Evolutionary conservation across 2,329 filamentous ascomycete genomes (phyloP).

Genomic region (Aspergillus sp.): DNA sequence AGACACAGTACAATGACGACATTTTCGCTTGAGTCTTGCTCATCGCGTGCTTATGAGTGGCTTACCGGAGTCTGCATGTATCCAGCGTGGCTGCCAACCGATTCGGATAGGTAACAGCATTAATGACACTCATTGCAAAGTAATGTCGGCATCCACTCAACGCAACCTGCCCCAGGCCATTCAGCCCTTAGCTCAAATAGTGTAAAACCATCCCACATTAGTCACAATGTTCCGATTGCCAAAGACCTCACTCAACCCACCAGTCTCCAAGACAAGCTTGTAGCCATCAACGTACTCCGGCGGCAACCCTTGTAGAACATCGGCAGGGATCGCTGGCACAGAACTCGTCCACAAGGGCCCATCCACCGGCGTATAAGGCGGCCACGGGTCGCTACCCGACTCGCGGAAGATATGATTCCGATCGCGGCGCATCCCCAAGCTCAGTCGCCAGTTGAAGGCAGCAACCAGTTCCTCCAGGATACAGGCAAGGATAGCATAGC

Average conservation of each 20-base stretch:
- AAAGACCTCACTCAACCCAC: slow-evolving; percentile 10
- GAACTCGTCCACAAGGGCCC: slow-evolving; percentile 13
- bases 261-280: slow-evolving; percentile 12
- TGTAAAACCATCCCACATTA: slow-evolving; percentile 15
- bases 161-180: not conserved
- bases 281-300: slow-evolving; percentile 4
- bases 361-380: slow-evolving; percentile 13
- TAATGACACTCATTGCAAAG: not conserved
- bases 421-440: slow-evolving; percentile 16
- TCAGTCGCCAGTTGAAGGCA: slow-evolving; percentile 19
- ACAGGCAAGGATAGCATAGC: slow-evolving; percentile 19
- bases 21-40: not conserved
- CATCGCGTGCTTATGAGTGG: not conserved
- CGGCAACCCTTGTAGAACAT: slow-evolving; percentile 4
- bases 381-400: slow-evolving; percentile 11
- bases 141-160: not conserved
- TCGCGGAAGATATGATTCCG: slow-evolving; percentile 17
- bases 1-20: slow-evolving; percentile 15
- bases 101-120: not conserved
- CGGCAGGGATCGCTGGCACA: slow-evolving; percentile 7
- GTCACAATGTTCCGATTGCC: slow-evolving; percentile 15
- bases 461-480: slow-evolving; percentile 15
- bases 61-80: slow-evolving; percentile 7
- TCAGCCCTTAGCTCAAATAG: slow-evolving; percentile 16
- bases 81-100: slow-evolving; percentile 1